Evolutionary conservation across 257 asterid species (phyloP), one percentile per base, ranked within the genome.

Genomic region (Solanum boliviense): DNA sequence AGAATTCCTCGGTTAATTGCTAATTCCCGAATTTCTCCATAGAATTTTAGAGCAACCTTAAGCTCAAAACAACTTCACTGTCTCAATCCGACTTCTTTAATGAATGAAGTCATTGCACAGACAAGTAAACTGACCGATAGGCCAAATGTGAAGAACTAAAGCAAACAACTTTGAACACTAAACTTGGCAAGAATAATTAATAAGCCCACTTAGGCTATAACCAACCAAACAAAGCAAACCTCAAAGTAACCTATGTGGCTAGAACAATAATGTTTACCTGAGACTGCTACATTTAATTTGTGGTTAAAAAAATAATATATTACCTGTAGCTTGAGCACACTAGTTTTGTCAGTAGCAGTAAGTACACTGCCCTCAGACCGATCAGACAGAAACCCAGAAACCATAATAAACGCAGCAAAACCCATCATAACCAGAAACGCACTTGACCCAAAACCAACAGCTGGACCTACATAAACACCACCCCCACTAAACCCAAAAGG

Each of bases 291-390:
- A 79, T 41, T 13, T 1, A 41, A 25, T 41, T 41, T 27, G 15
- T 13, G 34, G 13, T n/a, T 6, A 79, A 4, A 13, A 44, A 79
- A 8, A 27, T 3, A 44, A 44, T 1, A 18, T 0, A 29, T 82
- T 91, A 94, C 99, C 98, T 95, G 99, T 87, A 97, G 91, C 94
- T 97, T 97, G 85, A 95, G 91, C 81, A 96, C 99, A 86, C 91
- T 94, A 4, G 99, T 95, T 93, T 92, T 95, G 82, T 91, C 96
- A 87, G 99, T 91, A 83, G 95, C 98, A 31, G 98, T 92, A 72
- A 97, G 93, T 87, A 97, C 96, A 73, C 96, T 91, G 35, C 94
- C 93, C 84, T 91, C 95, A 4, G 98, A 92, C 83, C 94, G 92
- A 56, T 93, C 98, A 0, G 99, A 95, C 72, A 97, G 90, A 92